Evolutionary conservation across 495 filamentous ascomycete genomes (phyloP).

Genomic region (Paragyromitra xinjiangensis): DNA sequence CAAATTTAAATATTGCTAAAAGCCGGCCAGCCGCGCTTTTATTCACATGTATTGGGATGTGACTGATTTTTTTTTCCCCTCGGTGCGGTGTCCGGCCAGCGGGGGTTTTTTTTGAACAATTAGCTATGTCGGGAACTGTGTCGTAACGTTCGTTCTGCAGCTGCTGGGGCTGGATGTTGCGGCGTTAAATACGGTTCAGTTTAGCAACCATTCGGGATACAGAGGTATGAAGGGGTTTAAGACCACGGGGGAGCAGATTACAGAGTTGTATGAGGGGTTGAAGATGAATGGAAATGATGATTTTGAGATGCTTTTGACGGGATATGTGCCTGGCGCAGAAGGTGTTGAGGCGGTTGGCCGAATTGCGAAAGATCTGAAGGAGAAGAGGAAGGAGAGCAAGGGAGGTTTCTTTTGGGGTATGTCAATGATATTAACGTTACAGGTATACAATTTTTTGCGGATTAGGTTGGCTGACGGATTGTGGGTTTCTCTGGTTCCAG

Average conservation of each 20-base stretch:
- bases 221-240: slow-evolving; percentile 82
- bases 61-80: slow-evolving; percentile 33
- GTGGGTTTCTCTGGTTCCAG: slow-evolving; percentile 58
- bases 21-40: slow-evolving; percentile 1
- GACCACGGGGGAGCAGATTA: slow-evolving; percentile 81
- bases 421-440: not conserved
- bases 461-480: slow-evolving; percentile 24
- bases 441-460: not conserved
- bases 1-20: slow-evolving; percentile 21
- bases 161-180: slow-evolving; percentile 91
- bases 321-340: slow-evolving; percentile 86
- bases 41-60: slow-evolving; percentile 38
- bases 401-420: slow-evolving; percentile 53
- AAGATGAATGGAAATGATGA: slow-evolving; percentile 76
- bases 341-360: slow-evolving; percentile 82
- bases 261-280: slow-evolving; percentile 83
- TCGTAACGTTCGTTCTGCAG: slow-evolving; percentile 92
- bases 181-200: slow-evolving; percentile 93
- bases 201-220: slow-evolving; percentile 96
- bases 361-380: slow-evolving; percentile 81
- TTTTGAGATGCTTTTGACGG: slow-evolving; percentile 93
- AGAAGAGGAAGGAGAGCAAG: slow-evolving; percentile 71
- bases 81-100: slow-evolving; percentile 13
- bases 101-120: slow-evolving; percentile 8
- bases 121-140: slow-evolving; percentile 97